phyloP scores from a whole-genome alignment of 768 basidiomycete genomes.

The Podaxis pistillaris region DNA sequence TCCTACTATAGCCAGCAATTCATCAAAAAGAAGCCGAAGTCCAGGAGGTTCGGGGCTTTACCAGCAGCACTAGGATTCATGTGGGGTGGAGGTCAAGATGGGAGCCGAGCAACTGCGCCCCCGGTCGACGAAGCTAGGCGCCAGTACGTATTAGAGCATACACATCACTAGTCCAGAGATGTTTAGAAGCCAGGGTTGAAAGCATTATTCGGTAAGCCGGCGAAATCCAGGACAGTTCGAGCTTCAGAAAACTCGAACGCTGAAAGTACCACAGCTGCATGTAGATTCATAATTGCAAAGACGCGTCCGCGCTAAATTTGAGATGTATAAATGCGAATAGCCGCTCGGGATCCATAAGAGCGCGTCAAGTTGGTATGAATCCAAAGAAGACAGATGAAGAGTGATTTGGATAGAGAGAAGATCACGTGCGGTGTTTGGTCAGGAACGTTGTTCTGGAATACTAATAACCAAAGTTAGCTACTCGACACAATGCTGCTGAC shows the following conservation, averaged over 20 bases:
- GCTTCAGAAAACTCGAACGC: not conserved
- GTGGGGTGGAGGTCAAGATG: not conserved
- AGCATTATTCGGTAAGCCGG: not conserved
- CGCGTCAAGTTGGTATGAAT: not conserved
- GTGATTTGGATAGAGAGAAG: not conserved
- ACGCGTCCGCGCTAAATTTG: not conserved
- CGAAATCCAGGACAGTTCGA: not conserved
- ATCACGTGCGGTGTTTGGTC: slow-evolving; percentile 11
- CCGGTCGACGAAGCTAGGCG: not conserved
- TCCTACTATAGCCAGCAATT: too few relatives aligned
- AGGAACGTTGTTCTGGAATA: slow-evolving; percentile 7
- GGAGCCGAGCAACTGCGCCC: not conserved
- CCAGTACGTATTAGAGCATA: not conserved
- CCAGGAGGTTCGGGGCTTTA: not conserved
- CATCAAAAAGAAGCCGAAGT: too few relatives aligned
- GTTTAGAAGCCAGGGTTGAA: not conserved
- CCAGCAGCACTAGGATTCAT: not conserved
- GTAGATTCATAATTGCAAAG: not conserved
- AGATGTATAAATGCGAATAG: not conserved
- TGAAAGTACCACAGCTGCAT: not conserved
- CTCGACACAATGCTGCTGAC: slow-evolving; percentile 13
- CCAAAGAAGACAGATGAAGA: not conserved
- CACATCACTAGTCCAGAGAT: not conserved
- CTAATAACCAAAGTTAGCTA: slow-evolving; percentile 7
- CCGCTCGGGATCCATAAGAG: not conserved